A percentile compares a stretch with the other conserved stretches of the same genome.
phyloP scores from a whole-genome alignment of 2,329 filamentous ascomycete species.

The Phialocephala sp. region DNA sequence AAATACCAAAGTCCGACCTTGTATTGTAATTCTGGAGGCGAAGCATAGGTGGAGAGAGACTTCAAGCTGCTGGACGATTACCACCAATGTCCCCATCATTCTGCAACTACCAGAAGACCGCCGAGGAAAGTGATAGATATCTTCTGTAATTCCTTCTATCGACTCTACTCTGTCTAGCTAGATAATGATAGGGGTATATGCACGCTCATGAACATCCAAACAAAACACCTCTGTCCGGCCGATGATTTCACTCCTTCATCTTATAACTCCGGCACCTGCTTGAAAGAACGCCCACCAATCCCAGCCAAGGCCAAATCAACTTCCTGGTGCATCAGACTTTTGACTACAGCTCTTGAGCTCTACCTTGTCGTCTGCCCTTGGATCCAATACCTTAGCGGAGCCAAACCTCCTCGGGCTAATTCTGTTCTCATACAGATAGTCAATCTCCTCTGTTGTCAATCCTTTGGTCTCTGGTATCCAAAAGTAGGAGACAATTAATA shows the following conservation, averaged over 20 bases:
- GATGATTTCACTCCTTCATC: not conserved
- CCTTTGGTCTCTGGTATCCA: slow-evolving; percentile 60
- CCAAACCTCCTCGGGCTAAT: slow-evolving; percentile 22
- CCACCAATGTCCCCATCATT: no score
- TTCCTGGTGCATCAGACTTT: not conserved
- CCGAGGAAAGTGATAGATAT: not conserved
- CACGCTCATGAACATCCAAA: not conserved
- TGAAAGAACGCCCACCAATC: not conserved
- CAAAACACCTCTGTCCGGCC: not conserved
- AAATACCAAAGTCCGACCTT: no score
- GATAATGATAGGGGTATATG: slow-evolving; percentile 5
- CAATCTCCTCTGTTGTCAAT: slow-evolving; percentile 53
- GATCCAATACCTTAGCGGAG: not conserved
- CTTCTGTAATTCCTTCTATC: not conserved
- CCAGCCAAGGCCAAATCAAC: not conserved
- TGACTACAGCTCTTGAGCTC: slow-evolving; percentile 2
- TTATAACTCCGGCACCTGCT: not conserved
- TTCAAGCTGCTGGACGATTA: no score
- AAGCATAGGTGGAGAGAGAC: no score
- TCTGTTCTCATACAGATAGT: slow-evolving; percentile 38
- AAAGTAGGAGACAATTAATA: slow-evolving; percentile 49
- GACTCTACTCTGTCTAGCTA: not conserved
- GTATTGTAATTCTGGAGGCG: no score
- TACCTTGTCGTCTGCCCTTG: not conserved
- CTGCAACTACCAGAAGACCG: no score